Evolutionary conservation across 2,329 filamentous ascomycete genomes (phyloP).

Genomic region (Davidsoniella virescens): DNA sequence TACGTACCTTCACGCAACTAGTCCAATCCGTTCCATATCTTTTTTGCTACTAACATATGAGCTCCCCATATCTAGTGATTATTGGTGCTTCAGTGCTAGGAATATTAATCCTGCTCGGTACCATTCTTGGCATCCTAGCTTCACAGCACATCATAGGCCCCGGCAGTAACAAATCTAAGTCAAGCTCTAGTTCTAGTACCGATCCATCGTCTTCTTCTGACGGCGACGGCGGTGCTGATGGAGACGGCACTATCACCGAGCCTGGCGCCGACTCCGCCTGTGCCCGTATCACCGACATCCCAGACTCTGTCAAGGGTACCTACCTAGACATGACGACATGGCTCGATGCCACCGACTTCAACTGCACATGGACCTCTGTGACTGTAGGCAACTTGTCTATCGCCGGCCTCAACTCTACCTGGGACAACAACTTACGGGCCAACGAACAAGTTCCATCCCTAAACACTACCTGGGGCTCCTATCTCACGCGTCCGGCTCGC

Average conservation of each 20-base stretch:
- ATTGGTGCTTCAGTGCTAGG: not conserved
- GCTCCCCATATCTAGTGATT: not conserved
- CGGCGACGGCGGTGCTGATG: not conserved
- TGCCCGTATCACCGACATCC: slow-evolving; percentile 20
- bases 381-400: slow-evolving; percentile 51
- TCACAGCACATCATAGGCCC: slow-evolving; percentile 6
- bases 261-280: not conserved
- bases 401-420: slow-evolving; percentile 53
- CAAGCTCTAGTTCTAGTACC: not conserved
- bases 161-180: slow-evolving; percentile 5
- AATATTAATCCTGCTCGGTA: slow-evolving; percentile 2
- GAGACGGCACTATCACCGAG: not conserved
- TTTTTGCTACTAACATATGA: not conserved
- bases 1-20: not conserved
- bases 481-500: slow-evolving; percentile 47
- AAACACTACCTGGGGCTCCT: slow-evolving; percentile 41
- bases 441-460: slow-evolving; percentile 50
- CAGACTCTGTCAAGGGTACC: slow-evolving; percentile 41
- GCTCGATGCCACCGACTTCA: slow-evolving; percentile 58
- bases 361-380: slow-evolving; percentile 53
- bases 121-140: slow-evolving; percentile 9
- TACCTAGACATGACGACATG: slow-evolving; percentile 55
- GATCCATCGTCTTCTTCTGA: not conserved
- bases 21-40: not conserved
- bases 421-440: slow-evolving; percentile 48